Percentiles rank a stretch among this genome's conserved stretches.
These are phyloP conservation scores for Aspergillus wentii DNA, from an alignment of 495 filamentous ascomycete species.

Conservation along the genomic window DNA sequence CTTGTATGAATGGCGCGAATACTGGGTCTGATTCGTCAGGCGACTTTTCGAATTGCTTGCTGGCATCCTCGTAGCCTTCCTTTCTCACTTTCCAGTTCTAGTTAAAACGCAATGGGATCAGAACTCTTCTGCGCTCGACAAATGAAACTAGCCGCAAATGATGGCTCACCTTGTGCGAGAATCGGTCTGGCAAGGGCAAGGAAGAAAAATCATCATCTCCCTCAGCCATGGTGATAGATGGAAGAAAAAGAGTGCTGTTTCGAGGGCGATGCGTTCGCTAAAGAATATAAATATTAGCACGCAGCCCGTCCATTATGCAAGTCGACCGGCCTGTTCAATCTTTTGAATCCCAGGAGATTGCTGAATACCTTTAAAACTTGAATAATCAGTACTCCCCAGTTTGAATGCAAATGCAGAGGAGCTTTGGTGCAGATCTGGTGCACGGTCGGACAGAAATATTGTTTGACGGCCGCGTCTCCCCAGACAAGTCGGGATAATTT, in stretches of 20 bases:
- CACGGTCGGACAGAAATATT: constrained; percentile 6
- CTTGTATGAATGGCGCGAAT: constrained; percentile 81
- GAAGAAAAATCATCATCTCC: constrained; percentile 79
- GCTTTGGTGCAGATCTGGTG: constrained; percentile 17
- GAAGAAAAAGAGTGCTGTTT: background rate
- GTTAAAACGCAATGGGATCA: constrained; percentile 12
- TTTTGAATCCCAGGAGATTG: too few relatives aligned
- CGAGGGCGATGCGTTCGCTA: background rate
- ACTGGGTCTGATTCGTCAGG: constrained; percentile 82
- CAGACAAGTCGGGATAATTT: background rate
- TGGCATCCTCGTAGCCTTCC: constrained; percentile 87
- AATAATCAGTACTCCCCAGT: background rate
- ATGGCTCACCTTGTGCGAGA: constrained; percentile 72
- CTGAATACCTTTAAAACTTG: background rate
- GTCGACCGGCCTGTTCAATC: too few relatives aligned
- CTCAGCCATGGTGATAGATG: constrained; percentile 40
- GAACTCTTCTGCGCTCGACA: constrained; percentile 3
- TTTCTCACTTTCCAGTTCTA: constrained; percentile 98
- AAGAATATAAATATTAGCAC: background rate
- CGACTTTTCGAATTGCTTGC: constrained; percentile 77
- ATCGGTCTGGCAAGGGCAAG: constrained; percentile 76
- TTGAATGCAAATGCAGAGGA: background rate
- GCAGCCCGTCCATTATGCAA: background rate
- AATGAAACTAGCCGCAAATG: background rate
- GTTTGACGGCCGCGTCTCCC: background rate